Conservation (phyloP, 352 stramenopile genomes). For the Pythium diclinum region DNA sequence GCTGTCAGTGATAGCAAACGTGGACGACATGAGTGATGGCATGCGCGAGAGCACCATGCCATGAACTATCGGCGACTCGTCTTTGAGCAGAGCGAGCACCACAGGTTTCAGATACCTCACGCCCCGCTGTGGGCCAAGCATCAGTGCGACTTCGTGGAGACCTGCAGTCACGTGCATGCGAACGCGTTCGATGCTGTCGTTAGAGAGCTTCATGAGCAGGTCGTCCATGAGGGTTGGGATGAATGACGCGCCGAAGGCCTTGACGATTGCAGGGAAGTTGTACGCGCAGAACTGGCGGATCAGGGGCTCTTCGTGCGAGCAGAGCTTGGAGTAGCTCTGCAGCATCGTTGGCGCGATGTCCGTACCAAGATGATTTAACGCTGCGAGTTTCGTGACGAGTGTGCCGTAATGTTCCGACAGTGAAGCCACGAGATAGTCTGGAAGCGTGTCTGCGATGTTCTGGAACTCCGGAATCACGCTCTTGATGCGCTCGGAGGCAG, state of each 20-base stretch:
- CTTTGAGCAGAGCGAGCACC: conserved; percentile 54
- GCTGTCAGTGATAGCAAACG: conserved; percentile 53
- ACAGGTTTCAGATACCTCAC: conserved; percentile 63
- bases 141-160: conserved; percentile 65
- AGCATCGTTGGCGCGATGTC: conserved; percentile 52
- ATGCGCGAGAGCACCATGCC: conserved; percentile 54
- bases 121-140: conserved; percentile 59
- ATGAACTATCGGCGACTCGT: conserved; percentile 60
- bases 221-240: conserved; percentile 68
- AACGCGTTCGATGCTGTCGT: conserved; percentile 28
- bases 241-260: conserved; percentile 60
- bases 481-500: conserved; percentile 48
- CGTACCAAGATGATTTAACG: conserved; percentile 52
- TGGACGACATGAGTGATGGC: conserved; percentile 45
- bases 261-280: conserved; percentile 78
- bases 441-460: conserved; percentile 48
- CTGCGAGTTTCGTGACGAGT: conserved; percentile 63
- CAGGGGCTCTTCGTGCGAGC: conserved; percentile 51
- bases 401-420: conserved; percentile 55
- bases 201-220: conserved; percentile 49
- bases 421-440: conserved; percentile 53
- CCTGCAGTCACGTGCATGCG: conserved; percentile 62
- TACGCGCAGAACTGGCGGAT: conserved; percentile 65
- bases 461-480: conserved; percentile 66
- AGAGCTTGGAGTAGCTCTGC: conserved; percentile 61